Conservation (phyloP, 2,329 filamentous ascomycete genomes). For the Lachnellula subtilissima region DNA sequence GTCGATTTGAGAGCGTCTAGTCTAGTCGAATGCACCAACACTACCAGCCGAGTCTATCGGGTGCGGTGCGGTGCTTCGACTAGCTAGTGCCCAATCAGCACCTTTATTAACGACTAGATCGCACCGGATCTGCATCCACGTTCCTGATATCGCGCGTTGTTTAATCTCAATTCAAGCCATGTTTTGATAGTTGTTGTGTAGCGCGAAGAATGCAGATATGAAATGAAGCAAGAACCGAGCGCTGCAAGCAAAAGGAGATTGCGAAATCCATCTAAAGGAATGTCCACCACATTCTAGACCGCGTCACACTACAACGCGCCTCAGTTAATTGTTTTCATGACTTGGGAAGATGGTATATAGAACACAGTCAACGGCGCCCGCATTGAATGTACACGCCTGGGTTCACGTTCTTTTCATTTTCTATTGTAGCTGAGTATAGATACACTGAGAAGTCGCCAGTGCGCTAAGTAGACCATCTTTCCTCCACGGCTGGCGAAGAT, state of each 20-base stretch:
- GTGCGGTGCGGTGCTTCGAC: background rate
- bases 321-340: background rate
- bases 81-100: background rate
- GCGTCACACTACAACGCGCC: background rate
- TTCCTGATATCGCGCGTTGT: slow-evolving; percentile 1
- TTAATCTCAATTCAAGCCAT: background rate
- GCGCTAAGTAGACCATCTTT: background rate
- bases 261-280: background rate
- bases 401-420: background rate
- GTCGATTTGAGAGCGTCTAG: background rate
- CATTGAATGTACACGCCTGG: background rate
- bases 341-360: background rate
- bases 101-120: background rate
- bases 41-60: background rate
- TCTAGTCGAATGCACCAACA: background rate
- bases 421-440: background rate
- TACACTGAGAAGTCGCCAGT: background rate
- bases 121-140: background rate
- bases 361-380: background rate
- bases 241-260: background rate
- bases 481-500: background rate
- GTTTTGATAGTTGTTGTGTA: slow-evolving; percentile 1
- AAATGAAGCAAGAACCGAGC: background rate
- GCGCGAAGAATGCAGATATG: slow-evolving; percentile 1
- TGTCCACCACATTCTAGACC: background rate